Conservation (phyloP, 1,284 basidiomycete genomes). For the Thecaphora thlaspeos region DNA sequence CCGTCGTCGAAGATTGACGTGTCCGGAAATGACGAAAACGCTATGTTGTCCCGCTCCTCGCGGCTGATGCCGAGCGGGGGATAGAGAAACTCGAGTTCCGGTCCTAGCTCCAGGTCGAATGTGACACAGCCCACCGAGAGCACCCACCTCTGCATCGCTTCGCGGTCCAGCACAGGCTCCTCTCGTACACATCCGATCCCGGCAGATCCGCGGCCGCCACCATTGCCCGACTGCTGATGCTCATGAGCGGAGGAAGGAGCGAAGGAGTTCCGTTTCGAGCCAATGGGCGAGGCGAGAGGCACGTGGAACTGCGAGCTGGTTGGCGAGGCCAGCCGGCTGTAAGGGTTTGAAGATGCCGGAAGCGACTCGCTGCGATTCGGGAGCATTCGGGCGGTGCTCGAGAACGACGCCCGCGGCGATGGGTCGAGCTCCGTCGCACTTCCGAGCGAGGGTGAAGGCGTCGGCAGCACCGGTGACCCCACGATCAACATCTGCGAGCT, state of each 20-base stretch:
- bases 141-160: slow-evolving; percentile 54
- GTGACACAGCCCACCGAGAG: slow-evolving; percentile 54
- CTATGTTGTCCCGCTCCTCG: slow-evolving; percentile 77
- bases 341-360: slow-evolving; percentile 8
- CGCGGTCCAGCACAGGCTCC: slow-evolving; percentile 21
- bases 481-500: not conserved
- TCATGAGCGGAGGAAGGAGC: not conserved
- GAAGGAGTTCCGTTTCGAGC: not conserved
- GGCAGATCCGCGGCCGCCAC: slow-evolving; percentile 4
- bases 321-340: not conserved
- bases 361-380: slow-evolving; percentile 24
- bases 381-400: slow-evolving; percentile 9
- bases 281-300: slow-evolving; percentile 1
- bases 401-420: slow-evolving; percentile 21
- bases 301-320: slow-evolving; percentile 4
- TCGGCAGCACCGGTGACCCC: not conserved
- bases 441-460: slow-evolving; percentile 25
- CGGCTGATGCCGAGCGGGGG: slow-evolving; percentile 67
- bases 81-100: slow-evolving; percentile 73
- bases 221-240: not conserved
- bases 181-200: not conserved
- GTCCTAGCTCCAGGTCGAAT: slow-evolving; percentile 65
- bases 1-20: slow-evolving; percentile 62
- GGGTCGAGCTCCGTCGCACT: slow-evolving; percentile 31
- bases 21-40: slow-evolving; percentile 92